Conservation (phyloP, 257 asterid species). For the Sherardia arvensis region DNA sequence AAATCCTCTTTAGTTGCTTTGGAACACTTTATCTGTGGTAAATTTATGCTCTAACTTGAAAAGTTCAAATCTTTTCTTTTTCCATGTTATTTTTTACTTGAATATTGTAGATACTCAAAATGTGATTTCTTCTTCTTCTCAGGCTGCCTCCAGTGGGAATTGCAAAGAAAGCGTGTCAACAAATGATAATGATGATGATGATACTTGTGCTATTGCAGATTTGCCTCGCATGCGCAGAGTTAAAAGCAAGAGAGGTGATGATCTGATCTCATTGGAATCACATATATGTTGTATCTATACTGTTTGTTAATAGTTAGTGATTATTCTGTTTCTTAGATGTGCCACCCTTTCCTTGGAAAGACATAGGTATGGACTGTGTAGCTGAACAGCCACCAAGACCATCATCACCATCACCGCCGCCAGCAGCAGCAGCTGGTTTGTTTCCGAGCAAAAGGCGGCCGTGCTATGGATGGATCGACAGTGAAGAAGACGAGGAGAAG, state of each 20-base stretch:
- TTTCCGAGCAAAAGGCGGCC: conserved; percentile 17
- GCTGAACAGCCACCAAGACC: neutral
- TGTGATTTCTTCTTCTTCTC: neutral
- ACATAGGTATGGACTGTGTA: conserved; percentile 14
- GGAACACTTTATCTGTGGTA: too few species aligned
- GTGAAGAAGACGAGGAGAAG: conserved; percentile 38
- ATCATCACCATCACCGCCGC: neutral
- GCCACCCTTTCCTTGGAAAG: conserved; percentile 14
- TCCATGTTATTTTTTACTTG: neutral
- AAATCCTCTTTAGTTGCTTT: too few species aligned
- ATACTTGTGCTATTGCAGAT: conserved; percentile 1
- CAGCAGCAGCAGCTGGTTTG: neutral
- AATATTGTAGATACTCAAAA: neutral
- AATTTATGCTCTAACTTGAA: too few species aligned
- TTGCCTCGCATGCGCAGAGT: neutral
- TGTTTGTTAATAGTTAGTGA: neutral
- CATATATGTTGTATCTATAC: neutral
- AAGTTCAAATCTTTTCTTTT: too few species aligned
- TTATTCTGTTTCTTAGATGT: neutral
- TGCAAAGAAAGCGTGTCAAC: neutral
- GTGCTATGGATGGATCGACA: conserved; percentile 54
- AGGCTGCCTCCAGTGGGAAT: conserved; percentile 4
- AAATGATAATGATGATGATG: neutral
- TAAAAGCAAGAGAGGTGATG: conserved; percentile 10
- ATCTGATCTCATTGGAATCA: neutral